Base-by-base conservation (phyloP, 805 yeast genomes). In the Clavispora fructus region DNA sequence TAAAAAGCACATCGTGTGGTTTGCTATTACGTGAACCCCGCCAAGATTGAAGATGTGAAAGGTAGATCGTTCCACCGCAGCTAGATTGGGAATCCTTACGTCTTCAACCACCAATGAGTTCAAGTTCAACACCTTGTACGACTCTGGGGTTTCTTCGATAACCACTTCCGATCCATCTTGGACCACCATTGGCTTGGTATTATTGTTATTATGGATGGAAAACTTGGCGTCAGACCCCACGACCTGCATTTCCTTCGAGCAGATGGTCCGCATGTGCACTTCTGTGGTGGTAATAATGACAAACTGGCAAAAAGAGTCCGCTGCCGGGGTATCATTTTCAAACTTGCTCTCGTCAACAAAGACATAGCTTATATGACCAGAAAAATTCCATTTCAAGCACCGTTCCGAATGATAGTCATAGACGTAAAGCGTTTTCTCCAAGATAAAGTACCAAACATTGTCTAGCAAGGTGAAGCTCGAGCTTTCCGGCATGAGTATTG, bases 171-270 rank as follows among this genome's bases (percentile, higher is more conserved):
- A 7, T 8, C 31, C 43, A 12, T 32, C 23, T 9, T 28, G 43
- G 10, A 14, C 7, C 10, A 50, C 46, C 26, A 54, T 47, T n/a
- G 57, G 57, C 26, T 37, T 42, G 2, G 53, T 48, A 16, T 45
- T 49, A 26, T 54, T 54, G 38, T 46, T 51, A 25, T 52, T 53
- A n/a, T 44, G 46, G 29, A 51, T 39, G 19, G 44, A 32, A 11
- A 51, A 43, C 6, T n/a, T 32, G 12, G 38, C 25, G 16, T 40
- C 45, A 3, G 43, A 8, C 6, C 35, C 40, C n/a, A 19, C 30
- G 2, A 14, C 13, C 16, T 33, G 2, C 13, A 33, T 16, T 8
- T 4, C 7, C 4, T 14, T 7, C 11, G 25, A 16, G 9, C 37
- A 33, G 5, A 33, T 10, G 10, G 37, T 33, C n/a, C 23, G 37